Conservation (phyloP, 1,139 yeast species). For the Pichia sp. region DNA sequence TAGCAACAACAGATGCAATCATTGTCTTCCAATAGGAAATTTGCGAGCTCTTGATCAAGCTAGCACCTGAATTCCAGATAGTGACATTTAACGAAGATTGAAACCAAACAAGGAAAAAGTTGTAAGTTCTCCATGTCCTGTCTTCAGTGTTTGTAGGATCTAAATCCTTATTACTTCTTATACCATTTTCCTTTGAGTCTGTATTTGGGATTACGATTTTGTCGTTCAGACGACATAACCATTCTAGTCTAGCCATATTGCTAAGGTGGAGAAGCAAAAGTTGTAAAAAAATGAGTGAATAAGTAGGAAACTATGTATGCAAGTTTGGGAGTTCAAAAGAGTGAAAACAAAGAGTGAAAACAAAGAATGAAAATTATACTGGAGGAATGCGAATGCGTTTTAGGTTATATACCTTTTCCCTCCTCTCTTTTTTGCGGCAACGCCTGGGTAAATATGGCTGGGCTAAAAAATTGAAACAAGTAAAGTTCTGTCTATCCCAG, state of each 20-base stretch:
- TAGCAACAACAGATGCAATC: slow-evolving; percentile 22
- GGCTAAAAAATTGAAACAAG: background rate
- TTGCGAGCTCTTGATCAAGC: slow-evolving; percentile 21
- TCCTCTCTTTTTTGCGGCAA: background rate
- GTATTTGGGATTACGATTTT: slow-evolving; percentile 18
- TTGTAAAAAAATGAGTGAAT: too few relatives aligned
- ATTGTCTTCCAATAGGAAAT: slow-evolving; percentile 23
- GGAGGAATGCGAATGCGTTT: background rate
- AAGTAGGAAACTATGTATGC: too few relatives aligned
- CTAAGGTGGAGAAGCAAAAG: too few relatives aligned
- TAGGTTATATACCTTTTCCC: background rate
- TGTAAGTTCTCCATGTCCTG: slow-evolving; percentile 29
- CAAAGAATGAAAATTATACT: too few relatives aligned
- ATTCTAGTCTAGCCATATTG: background rate
- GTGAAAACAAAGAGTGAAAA: too few relatives aligned
- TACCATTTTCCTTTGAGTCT: slow-evolving; percentile 15
- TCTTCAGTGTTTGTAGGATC: slow-evolving; percentile 28
- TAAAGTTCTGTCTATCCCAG: background rate
- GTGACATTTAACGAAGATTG: slow-evolving; percentile 27
- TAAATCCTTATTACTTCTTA: slow-evolving; percentile 30
- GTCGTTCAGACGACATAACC: slow-evolving; percentile 17
- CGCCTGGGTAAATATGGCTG: background rate
- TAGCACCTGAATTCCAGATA: slow-evolving; percentile 34
- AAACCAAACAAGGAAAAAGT: slow-evolving; percentile 28
- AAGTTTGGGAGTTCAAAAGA: too few relatives aligned